Conservation (phyloP, 176 grass and related monocot species). For the Tillandsia fasciculata region DNA sequence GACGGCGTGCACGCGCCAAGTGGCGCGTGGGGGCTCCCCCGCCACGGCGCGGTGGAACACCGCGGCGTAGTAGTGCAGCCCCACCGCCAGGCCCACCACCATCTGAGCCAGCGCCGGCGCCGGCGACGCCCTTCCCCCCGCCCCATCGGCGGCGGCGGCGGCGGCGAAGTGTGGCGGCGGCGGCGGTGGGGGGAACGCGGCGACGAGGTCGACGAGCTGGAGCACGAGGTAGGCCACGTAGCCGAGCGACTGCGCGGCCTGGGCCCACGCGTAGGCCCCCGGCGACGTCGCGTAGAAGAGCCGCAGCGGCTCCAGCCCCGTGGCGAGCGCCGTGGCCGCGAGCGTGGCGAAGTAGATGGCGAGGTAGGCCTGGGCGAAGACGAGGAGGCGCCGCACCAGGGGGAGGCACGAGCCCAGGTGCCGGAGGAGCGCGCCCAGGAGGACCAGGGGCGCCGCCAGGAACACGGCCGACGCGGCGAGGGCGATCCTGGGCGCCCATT, state of each 20-base stretch:
- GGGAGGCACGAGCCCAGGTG: slow-evolving; percentile 64
- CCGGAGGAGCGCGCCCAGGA: slow-evolving; percentile 58
- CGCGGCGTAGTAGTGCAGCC: slow-evolving; percentile 86
- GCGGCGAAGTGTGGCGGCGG: slow-evolving; percentile 4
- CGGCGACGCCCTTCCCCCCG: slow-evolving; percentile 28
- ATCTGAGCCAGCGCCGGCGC: slow-evolving; percentile 76
- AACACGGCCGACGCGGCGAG: slow-evolving; percentile 43
- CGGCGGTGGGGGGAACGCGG: slow-evolving; percentile 41
- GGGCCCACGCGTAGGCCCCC: slow-evolving; percentile 77
- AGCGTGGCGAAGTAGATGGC: slow-evolving; percentile 98
- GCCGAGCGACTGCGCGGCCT: slow-evolving; percentile 83
- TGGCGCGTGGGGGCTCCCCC: slow-evolving; percentile 65
- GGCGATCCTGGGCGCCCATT: slow-evolving; percentile 47
- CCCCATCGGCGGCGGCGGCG: background rate
- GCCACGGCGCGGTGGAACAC: slow-evolving; percentile 88
- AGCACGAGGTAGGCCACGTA: slow-evolving; percentile 73
- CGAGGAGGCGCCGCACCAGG: slow-evolving; percentile 52
- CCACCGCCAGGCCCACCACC: slow-evolving; percentile 77
- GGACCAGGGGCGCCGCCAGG: slow-evolving; percentile 52
- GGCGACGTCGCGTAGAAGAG: slow-evolving; percentile 95
- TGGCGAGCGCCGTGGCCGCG: slow-evolving; percentile 50
- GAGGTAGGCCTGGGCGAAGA: slow-evolving; percentile 89
- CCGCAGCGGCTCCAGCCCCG: slow-evolving; percentile 78
- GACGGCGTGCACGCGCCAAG: slow-evolving; percentile 84
- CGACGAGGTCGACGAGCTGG: slow-evolving; percentile 77